phyloP scores from a whole-genome alignment of 768 basidiomycete species.

The Rhizopogon rudus region DNA sequence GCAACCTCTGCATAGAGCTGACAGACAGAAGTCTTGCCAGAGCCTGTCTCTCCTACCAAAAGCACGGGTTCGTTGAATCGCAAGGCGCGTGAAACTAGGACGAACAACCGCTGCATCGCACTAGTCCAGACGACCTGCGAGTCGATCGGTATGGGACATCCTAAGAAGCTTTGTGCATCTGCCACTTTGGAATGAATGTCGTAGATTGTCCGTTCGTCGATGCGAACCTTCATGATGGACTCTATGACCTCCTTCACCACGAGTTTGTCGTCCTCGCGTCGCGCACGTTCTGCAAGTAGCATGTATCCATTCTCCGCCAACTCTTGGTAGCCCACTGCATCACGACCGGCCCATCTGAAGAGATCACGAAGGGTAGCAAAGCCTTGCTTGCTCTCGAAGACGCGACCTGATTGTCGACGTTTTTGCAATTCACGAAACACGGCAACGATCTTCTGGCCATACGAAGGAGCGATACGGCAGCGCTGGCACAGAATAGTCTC shows the following conservation, averaged over 20 bases:
- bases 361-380: slow-evolving; percentile 96
- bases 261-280: slow-evolving; percentile 78
- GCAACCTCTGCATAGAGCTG: slow-evolving; percentile 76
- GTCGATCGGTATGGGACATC: slow-evolving; percentile 43
- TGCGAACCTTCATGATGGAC: slow-evolving; percentile 77
- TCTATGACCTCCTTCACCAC: slow-evolving; percentile 94
- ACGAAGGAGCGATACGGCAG: slow-evolving; percentile 90
- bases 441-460: slow-evolving; percentile 82
- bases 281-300: slow-evolving; percentile 88
- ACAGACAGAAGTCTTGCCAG: slow-evolving; percentile 96
- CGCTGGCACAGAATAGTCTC: slow-evolving; percentile 92
- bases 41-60: slow-evolving; percentile 95
- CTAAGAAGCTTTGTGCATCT: slow-evolving; percentile 46
- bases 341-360: slow-evolving; percentile 94
- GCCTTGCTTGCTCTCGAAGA: slow-evolving; percentile 96
- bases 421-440: slow-evolving; percentile 94
- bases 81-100: slow-evolving; percentile 79
- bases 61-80: slow-evolving; percentile 91
- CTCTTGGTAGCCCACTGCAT: slow-evolving; percentile 86
- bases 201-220: slow-evolving; percentile 74
- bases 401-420: slow-evolving; percentile 81
- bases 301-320: slow-evolving; percentile 96
- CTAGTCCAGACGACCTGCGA: slow-evolving; percentile 81
- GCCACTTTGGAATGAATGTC: slow-evolving; percentile 37
- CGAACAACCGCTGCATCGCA: slow-evolving; percentile 88